Evolutionary conservation across 2,329 filamentous ascomycete genomes (phyloP).

Genomic region (Botrytis aclada): DNA sequence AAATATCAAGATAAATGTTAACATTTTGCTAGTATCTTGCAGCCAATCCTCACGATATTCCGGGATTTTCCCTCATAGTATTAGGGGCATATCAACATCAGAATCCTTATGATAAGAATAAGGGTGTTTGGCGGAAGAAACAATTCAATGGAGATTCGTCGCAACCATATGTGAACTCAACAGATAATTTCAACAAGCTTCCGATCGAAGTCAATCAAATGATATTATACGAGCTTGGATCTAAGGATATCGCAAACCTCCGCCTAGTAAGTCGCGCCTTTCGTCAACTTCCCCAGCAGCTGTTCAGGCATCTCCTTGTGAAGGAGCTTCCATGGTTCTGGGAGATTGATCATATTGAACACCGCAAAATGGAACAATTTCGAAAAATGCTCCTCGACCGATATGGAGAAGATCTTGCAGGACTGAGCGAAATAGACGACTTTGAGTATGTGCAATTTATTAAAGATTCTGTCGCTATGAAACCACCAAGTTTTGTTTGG

Average conservation of each 20-base stretch:
- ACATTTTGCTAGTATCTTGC: constrained; percentile 14
- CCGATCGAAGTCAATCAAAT: constrained; percentile 16
- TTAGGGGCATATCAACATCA: not conserved
- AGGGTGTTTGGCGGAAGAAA: not conserved
- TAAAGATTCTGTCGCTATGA: constrained; percentile 10
- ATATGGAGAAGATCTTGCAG: constrained; percentile 14
- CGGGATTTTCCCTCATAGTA: constrained; percentile 14
- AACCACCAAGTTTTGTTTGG: constrained; percentile 16
- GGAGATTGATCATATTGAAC: constrained; percentile 19
- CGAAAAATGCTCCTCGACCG: not conserved
- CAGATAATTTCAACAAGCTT: constrained; percentile 15
- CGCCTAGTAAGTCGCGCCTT: constrained; percentile 18
- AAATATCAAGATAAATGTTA: not conserved
- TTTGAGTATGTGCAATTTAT: constrained; percentile 5
- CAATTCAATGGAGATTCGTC: not conserved
- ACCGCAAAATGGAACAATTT: not conserved
- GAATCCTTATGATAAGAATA: not conserved
- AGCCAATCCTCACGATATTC: constrained; percentile 21
- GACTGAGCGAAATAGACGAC: not conserved
- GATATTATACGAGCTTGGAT: constrained; percentile 3
- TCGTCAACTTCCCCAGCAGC: constrained; percentile 8
- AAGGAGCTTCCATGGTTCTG: constrained; percentile 23
- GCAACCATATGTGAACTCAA: not conserved
- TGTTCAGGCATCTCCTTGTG: constrained; percentile 16
- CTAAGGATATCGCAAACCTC: constrained; percentile 5